phyloP scores from a whole-genome alignment of 78 protist genomes.

The Capsaspora owczarzaki region DNA sequence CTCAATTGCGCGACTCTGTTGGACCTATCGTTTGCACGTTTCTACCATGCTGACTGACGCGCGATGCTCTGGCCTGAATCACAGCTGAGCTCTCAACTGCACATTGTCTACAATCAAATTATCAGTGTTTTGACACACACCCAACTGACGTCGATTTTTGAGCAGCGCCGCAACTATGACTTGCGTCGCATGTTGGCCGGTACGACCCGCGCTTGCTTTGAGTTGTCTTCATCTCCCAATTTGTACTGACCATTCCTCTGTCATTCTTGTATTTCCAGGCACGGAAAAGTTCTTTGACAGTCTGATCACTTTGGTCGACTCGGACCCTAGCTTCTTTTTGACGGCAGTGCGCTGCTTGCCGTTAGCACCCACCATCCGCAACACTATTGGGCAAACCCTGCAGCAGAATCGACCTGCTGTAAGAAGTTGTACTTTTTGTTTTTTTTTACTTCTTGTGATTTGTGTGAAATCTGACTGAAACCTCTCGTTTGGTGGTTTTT shows the following conservation, averaged over 20 bases:
- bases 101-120: neutral
- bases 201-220: neutral
- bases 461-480: neutral
- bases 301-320: neutral
- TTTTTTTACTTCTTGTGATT: neutral
- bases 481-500: neutral
- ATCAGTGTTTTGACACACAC: neutral
- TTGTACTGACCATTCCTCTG: too few relatives aligned
- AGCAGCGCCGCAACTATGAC: constrained; percentile 4
- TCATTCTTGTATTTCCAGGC: too few relatives aligned
- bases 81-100: neutral
- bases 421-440: neutral
- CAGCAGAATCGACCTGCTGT: too few relatives aligned
- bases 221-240: too few relatives aligned
- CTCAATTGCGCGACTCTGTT: too few relatives aligned
- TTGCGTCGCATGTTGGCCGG: neutral
- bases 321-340: neutral
- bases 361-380: neutral
- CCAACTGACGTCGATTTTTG: neutral
- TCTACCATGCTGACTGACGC: neutral
- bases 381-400: neutral
- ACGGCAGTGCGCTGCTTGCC: neutral
- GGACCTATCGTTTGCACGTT: neutral
- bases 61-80: neutral
- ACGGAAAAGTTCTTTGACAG: neutral